phyloP scores from a whole-genome alignment of 352 stramenopile species.

The Pythium volutum region DNA sequence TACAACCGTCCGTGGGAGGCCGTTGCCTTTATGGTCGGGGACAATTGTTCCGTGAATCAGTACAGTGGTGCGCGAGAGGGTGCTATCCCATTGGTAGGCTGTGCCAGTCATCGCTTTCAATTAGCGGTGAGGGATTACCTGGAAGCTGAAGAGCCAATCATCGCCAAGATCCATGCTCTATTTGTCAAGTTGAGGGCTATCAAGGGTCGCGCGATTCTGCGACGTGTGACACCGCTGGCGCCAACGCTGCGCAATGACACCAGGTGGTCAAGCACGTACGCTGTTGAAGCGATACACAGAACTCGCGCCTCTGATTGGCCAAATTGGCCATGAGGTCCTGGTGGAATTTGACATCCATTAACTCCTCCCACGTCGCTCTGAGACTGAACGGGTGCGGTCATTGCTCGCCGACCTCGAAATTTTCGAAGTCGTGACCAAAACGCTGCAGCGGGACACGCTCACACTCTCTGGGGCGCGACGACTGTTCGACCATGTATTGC shows the following conservation, averaged over 20 bases:
- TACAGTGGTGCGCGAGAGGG: constrained; percentile 18
- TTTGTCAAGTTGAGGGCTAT: constrained; percentile 1
- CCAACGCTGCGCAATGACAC: constrained; percentile 18
- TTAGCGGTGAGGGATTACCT: constrained; percentile 14
- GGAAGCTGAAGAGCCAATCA: not conserved
- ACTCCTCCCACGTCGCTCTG: constrained; percentile 2
- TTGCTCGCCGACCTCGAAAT: constrained; percentile 11
- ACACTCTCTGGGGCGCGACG: constrained; percentile 5
- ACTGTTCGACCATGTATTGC: constrained; percentile 12
- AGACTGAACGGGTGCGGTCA: constrained; percentile 2
- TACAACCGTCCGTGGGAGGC: constrained; percentile 21
- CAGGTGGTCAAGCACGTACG: constrained; percentile 19
- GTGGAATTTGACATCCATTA: constrained; percentile 15
- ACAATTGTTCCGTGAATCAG: constrained; percentile 28
- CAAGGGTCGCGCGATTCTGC: constrained; percentile 10
- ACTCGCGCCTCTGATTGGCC: not conserved
- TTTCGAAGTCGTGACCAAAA: constrained; percentile 23
- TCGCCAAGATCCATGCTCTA: constrained; percentile 8
- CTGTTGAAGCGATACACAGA: constrained; percentile 11
- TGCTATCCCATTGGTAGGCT: constrained; percentile 18
- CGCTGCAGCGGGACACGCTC: constrained; percentile 11
- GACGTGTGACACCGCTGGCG: constrained; percentile 14
- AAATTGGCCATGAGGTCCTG: constrained; percentile 12
- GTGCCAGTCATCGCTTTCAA: constrained; percentile 24
- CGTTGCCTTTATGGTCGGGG: constrained; percentile 21